Evolutionary conservation across 169 alveolate genomes (phyloP), one percentile per base, ranked within the genome.

Genomic region (Plasmodium chabaudi): DNA sequence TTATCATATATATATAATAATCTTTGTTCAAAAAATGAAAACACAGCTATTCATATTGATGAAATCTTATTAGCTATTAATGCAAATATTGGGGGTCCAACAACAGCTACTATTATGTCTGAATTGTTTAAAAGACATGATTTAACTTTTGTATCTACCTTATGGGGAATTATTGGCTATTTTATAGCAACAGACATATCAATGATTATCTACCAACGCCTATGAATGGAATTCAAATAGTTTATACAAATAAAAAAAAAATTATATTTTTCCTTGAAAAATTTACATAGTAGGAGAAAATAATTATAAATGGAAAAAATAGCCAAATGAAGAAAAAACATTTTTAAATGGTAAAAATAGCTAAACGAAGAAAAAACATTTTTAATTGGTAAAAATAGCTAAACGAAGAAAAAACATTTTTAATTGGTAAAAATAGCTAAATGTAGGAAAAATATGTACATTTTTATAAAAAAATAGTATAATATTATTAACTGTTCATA

Each of bases 81-180:
- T 65, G 88, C 88, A 74, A 74, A 74, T 55, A 53, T 74, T 27
- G 88, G 88, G n/a, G 88, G 88, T 5, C 88, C 88, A 23, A 74
- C 74, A 23, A 53, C 88, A 39, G 70, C 88, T 74, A 53, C 88
- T 3, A 23, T 74, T 23, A 74, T 74, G 88, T 74, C 88, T 39
- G 60, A 74, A 60, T 34, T 74, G n/a, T 42, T 77, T 15, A 57
- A 47, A 21, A 55, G 61, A 57, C 75, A 60, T 49, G 75, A 77
- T 77, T 64, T 77, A 53, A 42, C 75, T 51, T 55, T 77, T 64
- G 88, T 75, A 64, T 44, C 77, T 1, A 46, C 63, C 23, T 13
- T 64, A 44, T 77, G 88, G 88, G 88, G 88, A 10, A 47, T 61
- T 59, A 13, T 77, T 34, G 75, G 88, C 9, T 77, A 63, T 56